Percentiles rank a stretch among this genome's conserved stretches.
These are phyloP conservation scores for Rhodomyrtus psidioides DNA, from an alignment of 441 rosid species.

Conservation along the genomic window DNA sequence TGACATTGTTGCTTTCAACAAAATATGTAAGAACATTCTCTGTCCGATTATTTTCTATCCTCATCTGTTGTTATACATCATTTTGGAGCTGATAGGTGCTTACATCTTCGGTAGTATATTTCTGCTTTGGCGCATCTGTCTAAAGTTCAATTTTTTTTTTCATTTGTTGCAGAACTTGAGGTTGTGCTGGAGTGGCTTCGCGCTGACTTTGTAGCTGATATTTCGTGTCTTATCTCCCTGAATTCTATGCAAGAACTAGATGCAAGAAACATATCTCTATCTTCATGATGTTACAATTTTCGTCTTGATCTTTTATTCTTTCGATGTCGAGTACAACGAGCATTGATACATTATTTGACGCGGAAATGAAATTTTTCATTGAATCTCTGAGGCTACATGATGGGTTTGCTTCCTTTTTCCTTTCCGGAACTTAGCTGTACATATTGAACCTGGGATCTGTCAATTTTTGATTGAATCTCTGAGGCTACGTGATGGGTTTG, in stretches of 20 bases:
- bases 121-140: background rate
- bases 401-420: background rate
- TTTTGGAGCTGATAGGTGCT: background rate
- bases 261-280: background rate
- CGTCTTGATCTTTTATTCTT: background rate
- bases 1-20: slow-evolving; percentile 10
- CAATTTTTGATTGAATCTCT: background rate
- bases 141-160: background rate
- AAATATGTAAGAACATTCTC: slow-evolving; percentile 4
- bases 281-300: background rate
- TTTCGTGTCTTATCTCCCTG: background rate
- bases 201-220: background rate
- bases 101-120: background rate
- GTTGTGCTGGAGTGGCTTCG: background rate
- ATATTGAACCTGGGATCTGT: background rate
- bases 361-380: background rate
- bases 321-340: background rate
- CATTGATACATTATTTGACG: background rate
- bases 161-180: background rate
- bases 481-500: background rate
- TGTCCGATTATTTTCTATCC: background rate
- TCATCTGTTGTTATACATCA: background rate
- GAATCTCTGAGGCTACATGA: background rate
- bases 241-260: background rate
- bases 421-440: background rate